Evolutionary conservation across 768 basidiomycete genomes (phyloP).

Genomic region (Tephrocybe sp.): DNA sequence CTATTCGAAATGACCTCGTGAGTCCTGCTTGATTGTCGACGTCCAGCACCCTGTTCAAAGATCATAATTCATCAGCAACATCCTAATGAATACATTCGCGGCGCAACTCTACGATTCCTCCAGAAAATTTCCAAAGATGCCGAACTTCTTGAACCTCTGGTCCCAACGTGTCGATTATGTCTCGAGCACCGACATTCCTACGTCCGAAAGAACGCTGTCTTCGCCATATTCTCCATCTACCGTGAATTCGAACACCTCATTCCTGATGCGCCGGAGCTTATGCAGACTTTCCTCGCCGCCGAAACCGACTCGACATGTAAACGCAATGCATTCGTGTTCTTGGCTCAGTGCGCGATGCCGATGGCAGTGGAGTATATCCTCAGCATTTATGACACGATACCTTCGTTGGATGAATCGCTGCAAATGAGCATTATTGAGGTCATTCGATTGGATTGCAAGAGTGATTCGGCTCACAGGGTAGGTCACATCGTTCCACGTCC

Average conservation of each 20-base stretch:
- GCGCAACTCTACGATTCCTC: constrained; percentile 93
- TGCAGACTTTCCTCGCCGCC: constrained; percentile 93
- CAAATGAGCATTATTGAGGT: constrained; percentile 97
- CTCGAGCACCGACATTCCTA: constrained; percentile 97
- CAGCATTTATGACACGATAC: constrained; percentile 80
- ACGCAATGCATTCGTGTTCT: constrained; percentile 95
- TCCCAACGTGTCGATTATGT: constrained; percentile 90
- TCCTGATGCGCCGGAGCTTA: constrained; percentile 93
- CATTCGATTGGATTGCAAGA: constrained; percentile 84
- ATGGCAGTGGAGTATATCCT: constrained; percentile 92
- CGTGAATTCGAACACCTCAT: constrained; percentile 93
- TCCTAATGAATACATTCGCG: constrained; percentile 98
- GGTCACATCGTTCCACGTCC: constrained; percentile 25
- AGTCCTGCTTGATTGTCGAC: constrained; percentile 24
- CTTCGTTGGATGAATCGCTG: constrained; percentile 82
- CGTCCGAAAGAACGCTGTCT: constrained; percentile 97
- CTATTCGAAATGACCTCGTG: constrained; percentile 95
- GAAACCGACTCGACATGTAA: constrained; percentile 97
- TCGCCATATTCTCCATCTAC: constrained; percentile 93
- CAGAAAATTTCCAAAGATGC: constrained; percentile 93
- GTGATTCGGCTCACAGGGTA: constrained; percentile 79
- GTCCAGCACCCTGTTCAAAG: not conserved
- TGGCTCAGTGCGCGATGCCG: constrained; percentile 80
- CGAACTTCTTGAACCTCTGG: constrained; percentile 92
- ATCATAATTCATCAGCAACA: constrained; percentile 68